Evolutionary conservation across 2,329 filamentous ascomycete genomes (phyloP).

Genomic region (Cladosporium oxysporum): DNA sequence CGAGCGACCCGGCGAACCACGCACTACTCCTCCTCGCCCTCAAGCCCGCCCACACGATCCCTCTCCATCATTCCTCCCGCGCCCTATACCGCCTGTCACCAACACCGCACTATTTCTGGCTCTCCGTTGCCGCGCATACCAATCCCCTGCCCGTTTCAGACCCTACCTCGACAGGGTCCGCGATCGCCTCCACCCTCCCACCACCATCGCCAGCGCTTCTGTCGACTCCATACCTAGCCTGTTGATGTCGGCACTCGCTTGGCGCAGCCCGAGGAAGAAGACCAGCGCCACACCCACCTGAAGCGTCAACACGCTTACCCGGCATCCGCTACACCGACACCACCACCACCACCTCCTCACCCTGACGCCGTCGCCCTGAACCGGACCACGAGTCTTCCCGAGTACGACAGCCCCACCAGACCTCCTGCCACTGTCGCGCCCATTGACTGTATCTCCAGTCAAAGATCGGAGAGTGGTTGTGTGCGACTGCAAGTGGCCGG

Average conservation of each 20-base stretch:
- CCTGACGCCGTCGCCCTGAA: neutral
- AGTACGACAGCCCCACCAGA: neutral
- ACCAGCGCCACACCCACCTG: slow-evolving; percentile 16
- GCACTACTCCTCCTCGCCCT: neutral
- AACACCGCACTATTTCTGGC: slow-evolving; percentile 16
- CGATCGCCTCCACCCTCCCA: slow-evolving; percentile 11
- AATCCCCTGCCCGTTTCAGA: slow-evolving; percentile 17
- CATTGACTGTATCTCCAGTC: neutral
- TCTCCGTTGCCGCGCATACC: slow-evolving; percentile 17
- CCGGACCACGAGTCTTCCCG: neutral
- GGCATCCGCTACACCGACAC: slow-evolving; percentile 8
- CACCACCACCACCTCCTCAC: neutral
- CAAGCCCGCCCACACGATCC: neutral
- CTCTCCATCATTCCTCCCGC: slow-evolving; percentile 10
- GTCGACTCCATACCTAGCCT: slow-evolving; percentile 3
- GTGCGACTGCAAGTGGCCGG: neutral
- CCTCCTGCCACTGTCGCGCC: neutral
- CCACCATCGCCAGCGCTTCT: slow-evolving; percentile 9
- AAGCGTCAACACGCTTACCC: neutral
- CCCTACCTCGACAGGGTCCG: slow-evolving; percentile 15
- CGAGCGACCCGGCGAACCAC: neutral
- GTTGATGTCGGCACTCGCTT: slow-evolving; percentile 18
- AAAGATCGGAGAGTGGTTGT: neutral
- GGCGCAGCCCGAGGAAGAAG: slow-evolving; percentile 19
- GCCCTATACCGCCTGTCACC: slow-evolving; percentile 10